Percentiles rank a stretch among this genome's conserved stretches.
These are phyloP conservation scores for Polytrichum formosum DNA, from an alignment of 225 moss, liverwort and hornwort species.

Conservation along the genomic window DNA sequence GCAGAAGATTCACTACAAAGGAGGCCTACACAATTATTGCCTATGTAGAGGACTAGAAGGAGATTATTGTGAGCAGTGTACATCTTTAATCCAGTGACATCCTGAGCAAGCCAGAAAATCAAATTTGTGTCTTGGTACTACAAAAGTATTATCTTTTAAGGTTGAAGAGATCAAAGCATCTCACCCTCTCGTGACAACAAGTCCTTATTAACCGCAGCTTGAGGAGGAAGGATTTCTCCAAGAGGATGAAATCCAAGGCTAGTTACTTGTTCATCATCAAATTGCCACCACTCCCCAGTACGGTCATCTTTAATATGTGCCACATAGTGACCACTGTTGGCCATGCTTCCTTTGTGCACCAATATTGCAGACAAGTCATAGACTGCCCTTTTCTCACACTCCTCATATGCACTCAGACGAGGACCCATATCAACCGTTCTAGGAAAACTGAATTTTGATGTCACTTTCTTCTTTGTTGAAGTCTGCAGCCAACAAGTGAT, in stretches of 20 bases:
- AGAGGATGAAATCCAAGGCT: slow-evolving; percentile 96
- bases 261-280: slow-evolving; percentile 95
- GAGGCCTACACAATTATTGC: neutral
- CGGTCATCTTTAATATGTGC: slow-evolving; percentile 94
- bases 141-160: no score
- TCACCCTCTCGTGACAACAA: slow-evolving; percentile 45
- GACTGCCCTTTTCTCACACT: slow-evolving; percentile 35
- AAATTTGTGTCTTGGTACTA: no score
- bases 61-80: neutral
- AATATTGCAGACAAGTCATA: slow-evolving; percentile 95
- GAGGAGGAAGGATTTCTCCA: slow-evolving; percentile 60
- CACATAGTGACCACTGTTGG: slow-evolving; percentile 96
- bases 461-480: slow-evolving; percentile 97
- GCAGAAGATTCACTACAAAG: neutral
- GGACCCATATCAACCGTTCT: slow-evolving; percentile 82
- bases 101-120: no score
- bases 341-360: slow-evolving; percentile 97
- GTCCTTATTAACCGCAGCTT: slow-evolving; percentile 52
- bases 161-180: slow-evolving; percentile 5
- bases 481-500: slow-evolving; percentile 50
- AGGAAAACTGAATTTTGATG: slow-evolving; percentile 95
- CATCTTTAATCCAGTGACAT: slow-evolving; percentile 8
- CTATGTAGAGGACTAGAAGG: no score
- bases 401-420: slow-evolving; percentile 50
- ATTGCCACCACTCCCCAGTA: slow-evolving; percentile 96